These are phyloP conservation scores for Schrenkiella parvula DNA, from an alignment of 345 rosid species.

Conservation along the genomic window DNA sequence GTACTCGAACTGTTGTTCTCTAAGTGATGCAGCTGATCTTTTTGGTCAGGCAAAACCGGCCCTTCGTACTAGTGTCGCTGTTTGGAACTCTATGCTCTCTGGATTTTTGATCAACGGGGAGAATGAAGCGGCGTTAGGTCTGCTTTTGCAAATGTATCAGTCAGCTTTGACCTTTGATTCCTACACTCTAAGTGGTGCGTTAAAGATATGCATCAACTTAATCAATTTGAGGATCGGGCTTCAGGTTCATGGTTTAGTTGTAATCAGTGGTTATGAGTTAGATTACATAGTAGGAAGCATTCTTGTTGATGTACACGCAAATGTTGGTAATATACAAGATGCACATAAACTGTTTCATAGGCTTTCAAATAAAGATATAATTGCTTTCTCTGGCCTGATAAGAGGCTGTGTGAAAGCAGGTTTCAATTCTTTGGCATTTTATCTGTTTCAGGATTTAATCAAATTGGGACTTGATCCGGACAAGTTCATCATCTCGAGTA, in stretches of 20 bases:
- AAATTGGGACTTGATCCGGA: conserved; percentile 39
- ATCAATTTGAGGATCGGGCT: conserved; percentile 43
- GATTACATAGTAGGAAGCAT: conserved; percentile 62
- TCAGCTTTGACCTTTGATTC: conserved; percentile 47
- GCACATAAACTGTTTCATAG: conserved; percentile 40
- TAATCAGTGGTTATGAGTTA: conserved; percentile 48
- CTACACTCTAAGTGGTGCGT: conserved; percentile 56
- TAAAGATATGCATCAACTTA: conserved; percentile 58
- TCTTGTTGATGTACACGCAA: conserved; percentile 55
- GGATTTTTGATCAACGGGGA: conserved; percentile 48
- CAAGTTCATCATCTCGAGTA: conserved; percentile 47
- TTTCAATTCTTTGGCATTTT: conserved; percentile 37
- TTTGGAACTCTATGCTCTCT: conserved; percentile 66
- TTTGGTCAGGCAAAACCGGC: conserved; percentile 29
- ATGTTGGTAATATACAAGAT: conserved; percentile 39
- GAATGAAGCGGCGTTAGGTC: conserved; percentile 38
- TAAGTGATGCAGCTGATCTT: conserved; percentile 40
- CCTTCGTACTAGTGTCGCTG: conserved; percentile 31
- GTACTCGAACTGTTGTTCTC: conserved; percentile 54
- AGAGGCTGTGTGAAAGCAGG: conserved; percentile 51
- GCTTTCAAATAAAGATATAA: conserved; percentile 53
- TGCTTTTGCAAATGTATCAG: conserved; percentile 42
- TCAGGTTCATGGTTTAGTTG: conserved; percentile 62
- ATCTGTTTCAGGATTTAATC: conserved; percentile 49
- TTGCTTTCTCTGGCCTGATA: conserved; percentile 64